Conservation (phyloP, 352 stramenopile species). For the Phytophthora citricola region DNA sequence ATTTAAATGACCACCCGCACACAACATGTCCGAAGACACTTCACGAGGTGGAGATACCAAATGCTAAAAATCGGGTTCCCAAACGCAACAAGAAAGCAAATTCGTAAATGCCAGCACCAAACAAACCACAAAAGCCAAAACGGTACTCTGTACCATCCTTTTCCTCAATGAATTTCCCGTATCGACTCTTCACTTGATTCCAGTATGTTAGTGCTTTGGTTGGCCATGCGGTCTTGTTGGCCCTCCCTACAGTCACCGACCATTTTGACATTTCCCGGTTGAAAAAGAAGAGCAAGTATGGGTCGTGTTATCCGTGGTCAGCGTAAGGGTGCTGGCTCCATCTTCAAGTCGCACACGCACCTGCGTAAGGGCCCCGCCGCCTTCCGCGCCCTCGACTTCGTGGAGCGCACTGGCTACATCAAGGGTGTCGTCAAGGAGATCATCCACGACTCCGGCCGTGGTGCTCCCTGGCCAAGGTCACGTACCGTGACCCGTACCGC, state of each 20-base stretch:
- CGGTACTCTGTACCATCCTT: conserved; percentile 30
- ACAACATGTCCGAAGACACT: conserved; percentile 45
- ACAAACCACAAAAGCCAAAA: background rate
- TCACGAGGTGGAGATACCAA: conserved; percentile 90
- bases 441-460: conserved; percentile 98
- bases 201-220: conserved; percentile 17
- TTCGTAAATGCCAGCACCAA: conserved; percentile 18
- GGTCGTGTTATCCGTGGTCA: conserved; percentile 91
- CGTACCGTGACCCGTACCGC: conserved; percentile 93
- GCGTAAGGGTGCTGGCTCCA: conserved; percentile 86
- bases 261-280: conserved; percentile 87
- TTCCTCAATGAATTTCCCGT: conserved; percentile 15
- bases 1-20: conserved; percentile 86
- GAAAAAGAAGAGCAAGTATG: conserved; percentile 61
- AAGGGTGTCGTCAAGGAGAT: conserved; percentile 99
- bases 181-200: conserved; percentile 8
- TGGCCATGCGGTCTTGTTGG: conserved; percentile 20
- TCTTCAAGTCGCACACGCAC: conserved; percentile 89
- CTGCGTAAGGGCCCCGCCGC: conserved; percentile 75
- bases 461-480: conserved; percentile 96
- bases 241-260: background rate
- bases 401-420: conserved; percentile 97
- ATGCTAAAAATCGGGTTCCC: conserved; percentile 45
- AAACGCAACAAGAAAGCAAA: conserved; percentile 14
- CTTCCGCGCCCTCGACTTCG: conserved; percentile 91